Conservation (phyloP, 495 filamentous ascomycete species). For the Penicillium tannophilum region DNA sequence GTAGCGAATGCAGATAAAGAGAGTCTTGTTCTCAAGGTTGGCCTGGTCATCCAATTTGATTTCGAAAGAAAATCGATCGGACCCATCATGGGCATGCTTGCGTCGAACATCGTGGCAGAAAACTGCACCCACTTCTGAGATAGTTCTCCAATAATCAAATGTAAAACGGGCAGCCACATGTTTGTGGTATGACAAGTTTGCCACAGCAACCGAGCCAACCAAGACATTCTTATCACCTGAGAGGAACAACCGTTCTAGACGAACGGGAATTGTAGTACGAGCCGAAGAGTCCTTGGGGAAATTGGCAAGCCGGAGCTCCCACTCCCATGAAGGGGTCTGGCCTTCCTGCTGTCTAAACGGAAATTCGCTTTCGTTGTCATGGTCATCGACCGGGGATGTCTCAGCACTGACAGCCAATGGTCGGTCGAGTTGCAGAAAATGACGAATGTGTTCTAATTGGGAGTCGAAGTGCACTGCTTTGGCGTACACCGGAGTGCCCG, state of each 20-base stretch:
- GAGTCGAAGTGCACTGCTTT: constrained; percentile 97
- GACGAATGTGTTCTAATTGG: constrained; percentile 89
- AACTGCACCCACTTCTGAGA: constrained; percentile 89
- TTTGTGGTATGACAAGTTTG: constrained; percentile 91
- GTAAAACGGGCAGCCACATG: constrained; percentile 87
- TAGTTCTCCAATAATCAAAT: constrained; percentile 96
- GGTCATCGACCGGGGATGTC: constrained; percentile 88
- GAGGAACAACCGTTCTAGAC: constrained; percentile 81
- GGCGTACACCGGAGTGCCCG: constrained; percentile 90
- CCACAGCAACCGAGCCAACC: constrained; percentile 78
- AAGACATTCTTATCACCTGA: constrained; percentile 84
- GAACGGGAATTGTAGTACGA: constrained; percentile 64
- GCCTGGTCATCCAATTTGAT: constrained; percentile 91
- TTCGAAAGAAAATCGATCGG: constrained; percentile 88
- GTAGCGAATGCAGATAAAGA: constrained; percentile 92
- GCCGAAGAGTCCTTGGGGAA: constrained; percentile 72
- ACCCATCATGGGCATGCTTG: constrained; percentile 64
- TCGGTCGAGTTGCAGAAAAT: constrained; percentile 90
- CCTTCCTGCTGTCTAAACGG: constrained; percentile 70
- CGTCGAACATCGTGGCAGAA: constrained; percentile 78
- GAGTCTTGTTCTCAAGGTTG: constrained; percentile 84
- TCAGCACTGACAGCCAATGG: constrained; percentile 93
- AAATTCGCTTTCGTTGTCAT: constrained; percentile 81
- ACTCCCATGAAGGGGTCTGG: constrained; percentile 65
- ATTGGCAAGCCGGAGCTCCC: constrained; percentile 83